Evolutionary conservation across 352 stramenopile genomes (phyloP).

Genomic region (Aphanomyces astaci): DNA sequence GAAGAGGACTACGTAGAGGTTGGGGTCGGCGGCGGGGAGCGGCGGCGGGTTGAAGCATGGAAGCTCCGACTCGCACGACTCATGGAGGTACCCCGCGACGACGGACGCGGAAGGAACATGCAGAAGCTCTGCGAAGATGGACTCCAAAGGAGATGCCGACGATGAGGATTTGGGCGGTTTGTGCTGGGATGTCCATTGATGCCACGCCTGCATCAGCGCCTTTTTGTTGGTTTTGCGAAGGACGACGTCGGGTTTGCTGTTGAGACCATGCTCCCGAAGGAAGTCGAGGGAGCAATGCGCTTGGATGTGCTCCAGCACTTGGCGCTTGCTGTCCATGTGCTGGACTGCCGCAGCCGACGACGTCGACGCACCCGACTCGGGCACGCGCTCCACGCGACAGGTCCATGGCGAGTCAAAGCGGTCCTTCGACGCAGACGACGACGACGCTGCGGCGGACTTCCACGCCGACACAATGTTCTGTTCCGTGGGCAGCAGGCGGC

Average conservation of each 20-base stretch:
- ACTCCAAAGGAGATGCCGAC: background rate
- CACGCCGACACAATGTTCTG: background rate
- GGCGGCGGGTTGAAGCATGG: background rate
- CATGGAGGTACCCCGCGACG: background rate
- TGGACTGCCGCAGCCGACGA: background rate
- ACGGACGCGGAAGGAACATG: background rate
- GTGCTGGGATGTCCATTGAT: background rate
- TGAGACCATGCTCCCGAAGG: conserved; percentile 10
- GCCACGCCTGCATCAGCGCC: background rate
- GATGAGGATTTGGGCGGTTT: background rate
- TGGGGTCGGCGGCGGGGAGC: background rate
- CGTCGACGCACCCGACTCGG: background rate
- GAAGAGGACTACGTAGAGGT: conserved; percentile 15
- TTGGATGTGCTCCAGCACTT: conserved; percentile 18
- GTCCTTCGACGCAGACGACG: background rate
- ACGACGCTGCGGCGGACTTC: background rate
- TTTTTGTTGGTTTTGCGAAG: conserved; percentile 20
- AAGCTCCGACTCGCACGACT: conserved; percentile 17
- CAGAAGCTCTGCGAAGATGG: conserved; percentile 7
- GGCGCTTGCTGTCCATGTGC: conserved; percentile 17
- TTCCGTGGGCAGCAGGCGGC: background rate
- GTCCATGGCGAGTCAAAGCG: background rate
- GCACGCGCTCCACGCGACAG: background rate
- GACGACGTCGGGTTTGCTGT: conserved; percentile 19
- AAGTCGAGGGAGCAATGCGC: conserved; percentile 9